Base-by-base conservation (phyloP, 768 basidiomycete genomes). In the Boletus coccyginus region DNA sequence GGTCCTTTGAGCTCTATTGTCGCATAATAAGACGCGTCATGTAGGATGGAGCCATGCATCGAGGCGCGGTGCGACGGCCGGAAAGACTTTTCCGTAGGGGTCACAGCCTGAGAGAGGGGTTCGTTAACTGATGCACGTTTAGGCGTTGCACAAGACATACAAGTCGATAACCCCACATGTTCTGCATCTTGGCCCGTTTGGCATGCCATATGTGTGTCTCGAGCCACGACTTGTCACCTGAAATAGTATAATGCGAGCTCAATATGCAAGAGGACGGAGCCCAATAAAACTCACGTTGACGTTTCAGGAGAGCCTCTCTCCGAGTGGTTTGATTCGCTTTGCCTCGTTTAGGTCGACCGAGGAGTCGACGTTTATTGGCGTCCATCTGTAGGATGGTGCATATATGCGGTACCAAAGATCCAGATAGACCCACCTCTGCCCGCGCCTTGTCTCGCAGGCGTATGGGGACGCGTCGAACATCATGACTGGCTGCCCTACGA, bases 191-290 rank as follows among this genome's bases (percentile, higher is more conserved):
- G 86, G 96, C 96, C 7, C 97, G 84, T 72, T 98, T 98, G 1
- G 94, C 91, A 64, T 98, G 96, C 93, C 94, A 98, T 19, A 98
- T 73, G 69, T 99, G 97, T 7, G 94, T 96, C 68, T 96, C 93
- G 0, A 99, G 83, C 96, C 96, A 98, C 13, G 80, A 75, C 70
- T 98, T 98, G 60, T 90, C 81, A 32, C 78, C 95, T 97, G 60
- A 3, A 41, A 47, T 41, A 29, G 38, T 6, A 48, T 33, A 47
- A 50, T 42, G 17, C 45, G 17, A 48, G 19, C 32, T 29, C 11
- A 16, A 43, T 8, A 33, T 16, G 7, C 10, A 46, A 43, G 5
- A 38, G 13, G 35, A 33, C 9, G 3, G 10, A 4, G 12, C 51
- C 73, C 1, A 31, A 44, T 3, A 10, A 35, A 21, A 62, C 66